Conservation (phyloP, 805 yeast species). For the Saccharomycopsis sp. region DNA sequence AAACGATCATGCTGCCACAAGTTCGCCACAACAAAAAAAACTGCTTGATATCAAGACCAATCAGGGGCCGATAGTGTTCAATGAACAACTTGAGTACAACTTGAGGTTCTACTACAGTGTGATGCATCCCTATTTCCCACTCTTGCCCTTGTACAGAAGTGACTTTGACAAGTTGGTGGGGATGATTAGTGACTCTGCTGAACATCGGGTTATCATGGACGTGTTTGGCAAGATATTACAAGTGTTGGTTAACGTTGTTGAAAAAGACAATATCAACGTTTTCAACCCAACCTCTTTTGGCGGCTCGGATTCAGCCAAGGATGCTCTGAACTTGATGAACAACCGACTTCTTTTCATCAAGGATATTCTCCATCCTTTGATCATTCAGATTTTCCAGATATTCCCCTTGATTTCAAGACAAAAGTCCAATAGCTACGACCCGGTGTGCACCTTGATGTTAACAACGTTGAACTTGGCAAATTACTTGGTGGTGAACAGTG, state of each 20-base stretch:
- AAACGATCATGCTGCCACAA: too few species aligned
- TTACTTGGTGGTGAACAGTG: slow-evolving; percentile 49
- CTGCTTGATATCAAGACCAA: too few species aligned
- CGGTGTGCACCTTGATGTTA: slow-evolving; percentile 8
- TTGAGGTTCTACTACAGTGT: slow-evolving; percentile 29
- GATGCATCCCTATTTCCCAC: slow-evolving; percentile 33
- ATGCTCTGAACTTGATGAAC: neutral
- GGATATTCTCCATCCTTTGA: slow-evolving; percentile 20
- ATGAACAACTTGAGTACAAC: too few species aligned
- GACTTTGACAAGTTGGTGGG: slow-evolving; percentile 21
- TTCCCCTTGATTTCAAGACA: slow-evolving; percentile 12
- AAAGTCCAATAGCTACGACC: neutral
- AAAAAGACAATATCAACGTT: slow-evolving; percentile 25
- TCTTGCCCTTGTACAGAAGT: slow-evolving; percentile 30
- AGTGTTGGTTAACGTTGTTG: slow-evolving; percentile 30
- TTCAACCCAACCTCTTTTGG: slow-evolving; percentile 4
- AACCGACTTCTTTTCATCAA: slow-evolving; percentile 12
- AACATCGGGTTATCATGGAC: slow-evolving; percentile 26
- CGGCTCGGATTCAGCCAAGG: neutral
- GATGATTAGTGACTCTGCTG: slow-evolving; percentile 22
- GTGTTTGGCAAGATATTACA: slow-evolving; percentile 30
- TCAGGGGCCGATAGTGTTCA: too few species aligned
- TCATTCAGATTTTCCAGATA: slow-evolving; percentile 18
- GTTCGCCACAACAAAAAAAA: too few species aligned
- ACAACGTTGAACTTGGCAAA: slow-evolving; percentile 29